Evolutionary conservation across 148 eudicot genomes (phyloP).

Genomic region (Rhododendron williamsianum): DNA sequence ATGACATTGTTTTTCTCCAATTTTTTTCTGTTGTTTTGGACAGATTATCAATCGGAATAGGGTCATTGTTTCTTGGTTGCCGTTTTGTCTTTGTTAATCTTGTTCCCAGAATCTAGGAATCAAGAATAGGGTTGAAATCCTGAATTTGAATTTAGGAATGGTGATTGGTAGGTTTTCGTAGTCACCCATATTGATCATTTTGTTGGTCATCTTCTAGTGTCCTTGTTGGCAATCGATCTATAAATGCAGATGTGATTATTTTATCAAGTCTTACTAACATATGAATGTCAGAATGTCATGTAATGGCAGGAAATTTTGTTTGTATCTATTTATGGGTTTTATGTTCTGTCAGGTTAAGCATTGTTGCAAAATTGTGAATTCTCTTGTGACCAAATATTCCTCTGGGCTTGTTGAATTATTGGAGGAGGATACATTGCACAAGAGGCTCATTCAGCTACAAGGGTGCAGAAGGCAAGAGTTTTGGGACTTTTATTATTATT

Average conservation of each 20-base stretch:
- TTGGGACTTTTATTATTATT: too few species aligned
- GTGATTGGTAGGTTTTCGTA: not conserved
- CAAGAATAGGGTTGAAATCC: not conserved
- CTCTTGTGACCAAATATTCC: not conserved
- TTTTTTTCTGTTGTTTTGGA: not conserved
- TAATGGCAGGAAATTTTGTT: too few species aligned
- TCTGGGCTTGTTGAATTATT: not conserved
- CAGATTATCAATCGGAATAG: not conserved
- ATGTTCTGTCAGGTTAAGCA: not conserved
- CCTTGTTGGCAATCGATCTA: not conserved
- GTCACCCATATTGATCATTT: not conserved
- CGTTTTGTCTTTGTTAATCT: not conserved
- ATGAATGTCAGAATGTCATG: too few species aligned
- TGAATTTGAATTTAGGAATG: not conserved
- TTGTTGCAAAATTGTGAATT: not conserved
- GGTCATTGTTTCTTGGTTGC: not conserved
- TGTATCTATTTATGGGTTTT: not conserved
- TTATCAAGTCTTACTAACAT: not conserved
- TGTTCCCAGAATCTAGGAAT: not conserved
- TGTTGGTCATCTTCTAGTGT: too few species aligned
- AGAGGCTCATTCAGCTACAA: too few species aligned
- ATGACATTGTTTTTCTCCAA: not conserved
- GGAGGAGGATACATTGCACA: not conserved
- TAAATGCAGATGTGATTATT: not conserved
- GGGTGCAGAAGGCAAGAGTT: too few species aligned